Evolutionary conservation across 2,329 filamentous ascomycete genomes (phyloP), one percentile per base, ranked within the genome.

Genomic region (Alternaria ethzedia): DNA sequence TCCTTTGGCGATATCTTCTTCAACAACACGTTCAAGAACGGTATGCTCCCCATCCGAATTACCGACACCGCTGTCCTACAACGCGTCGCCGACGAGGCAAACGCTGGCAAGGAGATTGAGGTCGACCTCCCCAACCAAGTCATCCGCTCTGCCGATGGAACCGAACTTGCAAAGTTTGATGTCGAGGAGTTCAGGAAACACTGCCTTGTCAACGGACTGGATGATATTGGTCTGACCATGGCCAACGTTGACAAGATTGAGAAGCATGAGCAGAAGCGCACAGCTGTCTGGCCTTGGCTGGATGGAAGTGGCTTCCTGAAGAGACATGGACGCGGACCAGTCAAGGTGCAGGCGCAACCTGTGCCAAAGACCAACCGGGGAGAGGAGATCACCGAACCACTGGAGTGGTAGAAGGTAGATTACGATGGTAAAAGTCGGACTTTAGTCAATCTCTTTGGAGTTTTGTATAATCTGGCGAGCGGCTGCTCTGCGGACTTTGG

Each of bases 1-100:
- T 94, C 91, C 1, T 92, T 88, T 71, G 92, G 91, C 62, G 93
- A 97, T 77, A 99, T 99, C 81, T 97, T 97, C 89, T 96, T 95
- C 88, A 97, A 97, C 88, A 99, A 99, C 86, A 96, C 92, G n/a
- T 98, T 97, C 88, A 98, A 99, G 87, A 99, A 99, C 84, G 95
- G 95, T 84, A 98, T 98, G 96, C 85, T 98, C 67, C 94, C 95
- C 51, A 89, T 98, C 65, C 83, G 86, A 63, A 91, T 98, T 77
- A 83, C 86, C 30, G 89, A 95, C 79, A 82, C 88, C 69, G 84
- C 82, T 2, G 85, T 87, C 30, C 83, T 97, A 5, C 86, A 91
- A 46, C 86, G 85, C 65, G 89, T 98, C 68, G 90, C 91, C 41
- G 88, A 85, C 25, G 92, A 96, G 81, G 94, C 94, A 32, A 86